Evolutionary conservation across 164 flowering plant species (phyloP).

Genomic region (Vitis amurensis): DNA sequence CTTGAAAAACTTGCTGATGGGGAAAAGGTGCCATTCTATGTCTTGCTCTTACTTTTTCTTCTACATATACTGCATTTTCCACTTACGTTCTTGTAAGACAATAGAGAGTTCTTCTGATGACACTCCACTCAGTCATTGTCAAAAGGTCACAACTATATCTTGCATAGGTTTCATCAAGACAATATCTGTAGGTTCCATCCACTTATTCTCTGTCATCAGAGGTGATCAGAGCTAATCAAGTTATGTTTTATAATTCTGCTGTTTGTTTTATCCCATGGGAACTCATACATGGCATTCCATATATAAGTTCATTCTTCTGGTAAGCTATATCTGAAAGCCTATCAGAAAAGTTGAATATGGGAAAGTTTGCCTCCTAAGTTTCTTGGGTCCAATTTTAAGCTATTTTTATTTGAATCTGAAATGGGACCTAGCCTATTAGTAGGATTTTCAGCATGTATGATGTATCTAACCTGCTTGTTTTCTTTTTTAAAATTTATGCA

Average conservation of each 20-base stretch:
- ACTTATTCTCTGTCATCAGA: background rate
- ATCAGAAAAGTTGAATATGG: too few species aligned
- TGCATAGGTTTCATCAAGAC: too few species aligned
- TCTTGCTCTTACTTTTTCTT: background rate
- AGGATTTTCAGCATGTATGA: too few species aligned
- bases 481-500: conserved; percentile 28
- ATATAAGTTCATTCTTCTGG: too few species aligned
- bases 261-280: background rate
- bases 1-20: conserved; percentile 70
- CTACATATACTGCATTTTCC: background rate
- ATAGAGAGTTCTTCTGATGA: too few species aligned
- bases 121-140: too few species aligned
- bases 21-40: conserved; percentile 57
- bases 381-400: too few species aligned
- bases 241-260: background rate
- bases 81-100: background rate
- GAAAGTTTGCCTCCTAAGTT: too few species aligned
- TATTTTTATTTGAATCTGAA: too few species aligned
- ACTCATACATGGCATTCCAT: background rate
- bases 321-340: too few species aligned
- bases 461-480: background rate
- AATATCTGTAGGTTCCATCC: background rate
- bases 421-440: too few species aligned
- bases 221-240: background rate
- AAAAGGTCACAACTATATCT: too few species aligned